Evolutionary conservation across 768 basidiomycete genomes (phyloP).

Genomic region (Coprinopsis strossmayeri): DNA sequence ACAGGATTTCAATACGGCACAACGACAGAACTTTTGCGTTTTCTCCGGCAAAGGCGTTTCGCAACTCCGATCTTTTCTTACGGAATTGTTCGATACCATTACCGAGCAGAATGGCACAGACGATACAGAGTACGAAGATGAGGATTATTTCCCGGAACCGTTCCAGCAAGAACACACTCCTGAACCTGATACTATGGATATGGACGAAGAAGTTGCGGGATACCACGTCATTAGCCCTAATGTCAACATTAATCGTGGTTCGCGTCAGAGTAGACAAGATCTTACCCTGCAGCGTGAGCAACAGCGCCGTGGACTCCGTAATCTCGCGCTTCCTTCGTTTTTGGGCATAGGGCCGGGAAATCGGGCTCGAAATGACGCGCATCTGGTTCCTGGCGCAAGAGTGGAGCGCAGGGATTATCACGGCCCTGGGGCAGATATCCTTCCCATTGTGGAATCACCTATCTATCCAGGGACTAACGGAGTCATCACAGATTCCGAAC

Average conservation of each 20-base stretch:
- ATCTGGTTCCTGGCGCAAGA: too few relatives aligned
- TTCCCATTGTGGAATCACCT: conserved; percentile 50
- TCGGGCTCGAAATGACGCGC: conserved; percentile 14
- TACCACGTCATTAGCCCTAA: conserved; percentile 21
- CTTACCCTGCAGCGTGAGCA: conserved; percentile 26
- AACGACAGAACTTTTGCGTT: conserved; percentile 90
- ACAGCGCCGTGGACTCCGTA: conserved; percentile 15
- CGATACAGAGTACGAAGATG: conserved; percentile 63
- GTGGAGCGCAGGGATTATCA: too few relatives aligned
- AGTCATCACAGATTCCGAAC: neutral
- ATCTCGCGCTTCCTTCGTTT: conserved; percentile 21
- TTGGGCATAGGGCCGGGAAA: conserved; percentile 4
- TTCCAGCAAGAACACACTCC: conserved; percentile 43
- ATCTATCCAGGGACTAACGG: conserved; percentile 43
- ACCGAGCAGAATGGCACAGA: conserved; percentile 67
- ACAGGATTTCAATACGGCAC: conserved; percentile 87
- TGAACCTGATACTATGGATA: conserved; percentile 30
- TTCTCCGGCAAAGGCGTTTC: conserved; percentile 90
- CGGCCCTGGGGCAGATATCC: conserved; percentile 34
- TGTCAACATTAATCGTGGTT: conserved; percentile 12
- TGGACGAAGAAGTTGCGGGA: conserved; percentile 25
- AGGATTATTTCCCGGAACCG: conserved; percentile 47
- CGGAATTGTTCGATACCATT: conserved; percentile 68
- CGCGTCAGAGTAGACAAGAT: conserved; percentile 10
- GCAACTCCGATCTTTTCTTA: conserved; percentile 75